Base-by-base conservation (phyloP, 305 asterid genomes). In the Nicotiana rustica region DNA sequence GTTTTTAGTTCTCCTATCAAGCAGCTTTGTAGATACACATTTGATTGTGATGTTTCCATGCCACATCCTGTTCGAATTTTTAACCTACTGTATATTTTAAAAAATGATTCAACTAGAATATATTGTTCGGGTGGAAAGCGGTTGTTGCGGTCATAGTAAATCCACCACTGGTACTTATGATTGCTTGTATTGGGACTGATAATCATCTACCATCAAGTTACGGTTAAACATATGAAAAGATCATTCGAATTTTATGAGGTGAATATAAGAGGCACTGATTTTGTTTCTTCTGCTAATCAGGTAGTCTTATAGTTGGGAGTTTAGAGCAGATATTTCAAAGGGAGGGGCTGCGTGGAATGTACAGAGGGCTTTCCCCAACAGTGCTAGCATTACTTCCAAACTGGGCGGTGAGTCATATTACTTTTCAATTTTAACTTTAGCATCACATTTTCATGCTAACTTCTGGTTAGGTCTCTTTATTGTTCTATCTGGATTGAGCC, bases 331-430 rank as follows among this genome's bases (percentile, higher is more conserved):
- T 96, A 86, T 87, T 96, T 86, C 94, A 88, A 86, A 96, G 90
- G 88, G 97, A 96, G 87, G 99, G 99, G 52, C 77, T 91, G 70
- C 97, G 97, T 55, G 99, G 98, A 82, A 92, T 96, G 97, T 96
- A 94, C 85, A 93, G 97, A 44, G 99, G 99, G 41, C 97, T 96
- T 84, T 89, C 98, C 41, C 98, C 99, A 41, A 96, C 98, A 0
- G 90, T 91, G 83, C 89, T 94, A 84, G 98, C 98, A 29, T 87
- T 94, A 89, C 95, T 96, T 85, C 98, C 99, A 13, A 96, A 93
- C 85, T 96, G 99, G 99, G 99, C 99, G 33, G 99, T 91, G 83
- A 75, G 79, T 75, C 79, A 29, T 2, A 14, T 52, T 75, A 75
- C 55, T 52, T 75, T 75, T 49, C 47, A 25, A 15, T 75, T 49